A percentile compares a stretch with the other conserved stretches of the same genome.
phyloP scores from a whole-genome alignment of 495 filamentous ascomycete genomes.

The Neurospora sp. region DNA sequence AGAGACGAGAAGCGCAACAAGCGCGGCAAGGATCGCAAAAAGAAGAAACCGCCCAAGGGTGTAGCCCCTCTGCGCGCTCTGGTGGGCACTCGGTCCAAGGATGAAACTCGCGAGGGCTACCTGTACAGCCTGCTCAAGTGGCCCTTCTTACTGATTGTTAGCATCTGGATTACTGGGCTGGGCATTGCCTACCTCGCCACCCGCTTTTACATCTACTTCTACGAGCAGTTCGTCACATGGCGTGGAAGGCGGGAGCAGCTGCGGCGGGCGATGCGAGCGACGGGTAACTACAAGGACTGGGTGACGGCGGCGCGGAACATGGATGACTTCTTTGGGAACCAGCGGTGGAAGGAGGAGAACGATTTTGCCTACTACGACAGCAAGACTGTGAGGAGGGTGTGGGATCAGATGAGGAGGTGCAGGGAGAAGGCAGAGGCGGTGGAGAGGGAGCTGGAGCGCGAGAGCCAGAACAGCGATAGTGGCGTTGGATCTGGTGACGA shows the following conservation, averaged over 20 bases:
- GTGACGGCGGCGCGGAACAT: conserved; percentile 62
- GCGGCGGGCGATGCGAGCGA: conserved; percentile 55
- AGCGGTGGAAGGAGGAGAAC: conserved; percentile 75
- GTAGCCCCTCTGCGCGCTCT: conserved; percentile 12
- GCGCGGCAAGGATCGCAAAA: conserved; percentile 12
- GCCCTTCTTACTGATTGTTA: conserved; percentile 72
- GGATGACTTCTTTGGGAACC: conserved; percentile 73
- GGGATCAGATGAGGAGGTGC: conserved; percentile 56
- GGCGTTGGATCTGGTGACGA: conserved; percentile 4
- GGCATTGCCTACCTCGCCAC: conserved; percentile 65
- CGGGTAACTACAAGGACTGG: conserved; percentile 75
- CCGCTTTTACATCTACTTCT: conserved; percentile 78
- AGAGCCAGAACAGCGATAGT: conserved; percentile 14
- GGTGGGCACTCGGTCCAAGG: conserved; percentile 49
- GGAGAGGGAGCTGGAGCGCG: conserved; percentile 16
- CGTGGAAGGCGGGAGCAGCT: conserved; percentile 61
- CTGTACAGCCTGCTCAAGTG: conserved; percentile 82
- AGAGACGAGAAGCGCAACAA: not conserved
- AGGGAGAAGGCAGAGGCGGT: conserved; percentile 49
- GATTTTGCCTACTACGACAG: conserved; percentile 94
- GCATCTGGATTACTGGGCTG: conserved; percentile 65
- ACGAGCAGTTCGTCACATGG: conserved; percentile 72
- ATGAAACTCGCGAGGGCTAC: conserved; percentile 91
- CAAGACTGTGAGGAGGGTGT: conserved; percentile 65
- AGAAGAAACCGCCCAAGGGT: conserved; percentile 26